Conservation (phyloP, 169 alveolate genomes). For the Plasmodium coatneyi region DNA sequence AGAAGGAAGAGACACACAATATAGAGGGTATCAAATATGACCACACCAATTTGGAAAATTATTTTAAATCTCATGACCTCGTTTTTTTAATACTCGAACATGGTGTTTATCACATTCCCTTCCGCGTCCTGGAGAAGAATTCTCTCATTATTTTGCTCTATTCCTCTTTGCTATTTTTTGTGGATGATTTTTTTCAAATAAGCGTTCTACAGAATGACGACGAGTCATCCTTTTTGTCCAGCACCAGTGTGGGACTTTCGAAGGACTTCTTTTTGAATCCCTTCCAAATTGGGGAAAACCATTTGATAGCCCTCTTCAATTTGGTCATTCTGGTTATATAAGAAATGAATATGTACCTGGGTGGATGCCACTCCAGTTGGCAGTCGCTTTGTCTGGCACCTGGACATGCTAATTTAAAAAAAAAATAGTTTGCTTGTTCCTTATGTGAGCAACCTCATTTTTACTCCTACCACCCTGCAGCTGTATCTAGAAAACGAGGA, state of each 20-base stretch:
- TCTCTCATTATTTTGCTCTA: slow-evolving; percentile 35
- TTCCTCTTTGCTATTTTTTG: slow-evolving; percentile 39
- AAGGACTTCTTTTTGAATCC: slow-evolving; percentile 17
- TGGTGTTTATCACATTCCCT: slow-evolving; percentile 49
- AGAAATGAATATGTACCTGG: not conserved
- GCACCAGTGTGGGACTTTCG: slow-evolving; percentile 7
- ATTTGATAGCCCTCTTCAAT: slow-evolving; percentile 16
- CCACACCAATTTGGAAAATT: slow-evolving; percentile 10
- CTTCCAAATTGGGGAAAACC: not conserved
- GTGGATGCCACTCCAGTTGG: not conserved
- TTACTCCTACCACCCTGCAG: not conserved
- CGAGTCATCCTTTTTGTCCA: slow-evolving; percentile 3
- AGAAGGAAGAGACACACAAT: slow-evolving; percentile 7
- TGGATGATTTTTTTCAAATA: slow-evolving; percentile 6
- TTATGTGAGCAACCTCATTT: not conserved
- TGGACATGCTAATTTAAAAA: not conserved
- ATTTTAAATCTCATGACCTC: slow-evolving; percentile 48
- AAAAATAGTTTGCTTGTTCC: not conserved
- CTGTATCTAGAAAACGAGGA: slow-evolving; percentile 38
- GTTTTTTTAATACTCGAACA: slow-evolving; percentile 10
- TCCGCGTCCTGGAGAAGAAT: slow-evolving; percentile 24
- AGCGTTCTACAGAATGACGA: not conserved
- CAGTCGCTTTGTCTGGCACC: not conserved
- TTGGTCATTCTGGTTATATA: slow-evolving; percentile 11
- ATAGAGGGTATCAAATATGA: slow-evolving; percentile 22